phyloP scores from a whole-genome alignment of 176 grass and related monocot species.

The Zoysia pacifica region DNA sequence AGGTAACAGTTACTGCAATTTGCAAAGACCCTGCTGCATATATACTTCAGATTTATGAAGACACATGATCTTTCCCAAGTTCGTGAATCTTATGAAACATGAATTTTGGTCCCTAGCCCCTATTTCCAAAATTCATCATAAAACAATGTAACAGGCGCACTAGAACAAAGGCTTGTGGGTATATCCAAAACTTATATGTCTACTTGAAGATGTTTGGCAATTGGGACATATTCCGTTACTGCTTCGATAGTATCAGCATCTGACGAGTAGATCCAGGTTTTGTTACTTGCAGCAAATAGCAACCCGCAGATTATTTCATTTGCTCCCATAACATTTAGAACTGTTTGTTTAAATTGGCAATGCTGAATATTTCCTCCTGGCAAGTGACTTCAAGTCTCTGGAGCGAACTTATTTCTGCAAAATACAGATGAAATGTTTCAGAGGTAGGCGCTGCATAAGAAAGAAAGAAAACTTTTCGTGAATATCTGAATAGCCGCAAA shows the following conservation, averaged over 20 bases:
- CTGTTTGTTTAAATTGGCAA: neutral
- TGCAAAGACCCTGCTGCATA: no score
- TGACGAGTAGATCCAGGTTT: neutral
- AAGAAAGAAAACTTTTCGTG: neutral
- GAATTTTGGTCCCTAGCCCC: neutral
- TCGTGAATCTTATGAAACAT: neutral
- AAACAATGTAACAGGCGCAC: neutral
- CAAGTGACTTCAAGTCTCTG: neutral
- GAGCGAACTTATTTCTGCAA: neutral
- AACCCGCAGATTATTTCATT: neutral
- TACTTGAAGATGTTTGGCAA: neutral
- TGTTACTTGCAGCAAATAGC: neutral
- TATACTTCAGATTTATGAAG: neutral
- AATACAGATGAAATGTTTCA: constrained; percentile 2
- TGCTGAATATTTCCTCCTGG: neutral
- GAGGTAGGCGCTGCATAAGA: neutral
- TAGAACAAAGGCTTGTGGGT: neutral
- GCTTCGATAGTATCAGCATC: neutral
- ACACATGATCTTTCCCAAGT: neutral
- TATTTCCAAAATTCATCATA: neutral
- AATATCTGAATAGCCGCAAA: neutral
- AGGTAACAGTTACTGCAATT: neutral
- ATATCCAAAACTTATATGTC: neutral
- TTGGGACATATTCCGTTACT: neutral
- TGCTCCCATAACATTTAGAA: neutral